A percentile compares a stretch with the other conserved stretches of the same genome.
Conservation (phyloP, 257 asterid genomes). For the Fraxinus americana region DNA sequence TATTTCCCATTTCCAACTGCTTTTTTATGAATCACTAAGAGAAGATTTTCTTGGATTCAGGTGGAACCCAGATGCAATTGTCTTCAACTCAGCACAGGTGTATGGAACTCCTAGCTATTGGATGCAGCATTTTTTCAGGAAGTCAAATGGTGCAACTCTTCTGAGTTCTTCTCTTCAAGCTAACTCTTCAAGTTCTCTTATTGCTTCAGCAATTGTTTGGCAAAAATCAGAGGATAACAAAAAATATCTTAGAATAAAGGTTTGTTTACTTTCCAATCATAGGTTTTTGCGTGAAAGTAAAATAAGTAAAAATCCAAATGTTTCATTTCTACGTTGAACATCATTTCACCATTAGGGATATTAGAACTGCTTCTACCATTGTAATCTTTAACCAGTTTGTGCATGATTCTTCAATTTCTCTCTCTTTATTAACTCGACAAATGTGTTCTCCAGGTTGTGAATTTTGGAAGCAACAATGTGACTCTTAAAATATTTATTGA, state of each 20-base stretch:
- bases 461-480: constrained; percentile 53
- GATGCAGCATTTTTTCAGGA: constrained; percentile 94
- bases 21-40: background rate
- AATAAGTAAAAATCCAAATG: background rate
- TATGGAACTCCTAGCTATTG: constrained; percentile 97
- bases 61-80: constrained; percentile 92
- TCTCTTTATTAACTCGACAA: background rate
- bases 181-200: constrained; percentile 48
- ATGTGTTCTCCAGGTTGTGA: constrained; percentile 60
- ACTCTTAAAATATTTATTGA: constrained; percentile 48
- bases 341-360: background rate
- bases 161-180: constrained; percentile 57
- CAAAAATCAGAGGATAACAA: constrained; percentile 45
- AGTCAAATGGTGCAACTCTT: constrained; percentile 89
- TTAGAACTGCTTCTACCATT: background rate
- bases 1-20: background rate
- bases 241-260: constrained; percentile 68
- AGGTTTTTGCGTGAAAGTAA: background rate
- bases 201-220: constrained; percentile 80
- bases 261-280: constrained; percentile 19
- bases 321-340: background rate
- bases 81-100: constrained; percentile 64
- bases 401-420: background rate
- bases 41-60: constrained; percentile 34
- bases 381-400: background rate